Conservation (phyloP, 495 filamentous ascomycete genomes). For the Schizothecium vesticola region DNA sequence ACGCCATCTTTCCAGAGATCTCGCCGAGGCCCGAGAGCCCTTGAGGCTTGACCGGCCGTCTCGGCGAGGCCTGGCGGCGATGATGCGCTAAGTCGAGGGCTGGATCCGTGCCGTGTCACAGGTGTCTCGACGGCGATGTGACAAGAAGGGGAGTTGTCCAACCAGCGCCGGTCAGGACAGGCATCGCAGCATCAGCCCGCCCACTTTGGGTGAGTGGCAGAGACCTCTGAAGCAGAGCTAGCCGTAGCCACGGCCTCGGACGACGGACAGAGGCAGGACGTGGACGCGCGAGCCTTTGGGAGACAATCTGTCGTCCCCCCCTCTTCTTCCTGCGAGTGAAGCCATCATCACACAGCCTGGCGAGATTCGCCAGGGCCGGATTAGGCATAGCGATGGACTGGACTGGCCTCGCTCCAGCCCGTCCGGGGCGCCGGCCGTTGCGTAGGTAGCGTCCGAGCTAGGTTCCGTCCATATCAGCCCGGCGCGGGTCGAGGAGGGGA, state of each 20-base stretch:
- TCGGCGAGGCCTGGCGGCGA: neutral
- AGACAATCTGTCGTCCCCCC: neutral
- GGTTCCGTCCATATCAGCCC: neutral
- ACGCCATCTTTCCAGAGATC: neutral
- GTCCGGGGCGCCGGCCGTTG: neutral
- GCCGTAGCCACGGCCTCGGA: neutral
- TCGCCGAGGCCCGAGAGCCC: neutral
- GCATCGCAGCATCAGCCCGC: neutral
- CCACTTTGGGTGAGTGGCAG: neutral
- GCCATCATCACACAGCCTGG: neutral
- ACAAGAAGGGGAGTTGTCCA: slow-evolving; percentile 9
- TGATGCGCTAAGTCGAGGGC: slow-evolving; percentile 7
- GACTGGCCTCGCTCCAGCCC: neutral
- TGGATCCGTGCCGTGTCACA: slow-evolving; percentile 10
- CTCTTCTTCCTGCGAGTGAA: neutral
- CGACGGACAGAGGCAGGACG: neutral
- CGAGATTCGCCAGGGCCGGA: neutral
- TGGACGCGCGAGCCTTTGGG: neutral
- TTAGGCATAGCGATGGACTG: neutral
- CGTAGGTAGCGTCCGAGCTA: neutral
- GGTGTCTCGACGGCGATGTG: slow-evolving; percentile 14
- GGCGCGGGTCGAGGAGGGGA: neutral
- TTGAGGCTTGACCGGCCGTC: neutral
- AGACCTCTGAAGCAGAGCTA: neutral
- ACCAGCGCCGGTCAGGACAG: slow-evolving; percentile 5